A percentile compares a stretch with the other conserved stretches of the same genome.
These are phyloP conservation scores for Aleurites moluccanus DNA, from an alignment of 441 rosid genomes.

Conservation along the genomic window DNA sequence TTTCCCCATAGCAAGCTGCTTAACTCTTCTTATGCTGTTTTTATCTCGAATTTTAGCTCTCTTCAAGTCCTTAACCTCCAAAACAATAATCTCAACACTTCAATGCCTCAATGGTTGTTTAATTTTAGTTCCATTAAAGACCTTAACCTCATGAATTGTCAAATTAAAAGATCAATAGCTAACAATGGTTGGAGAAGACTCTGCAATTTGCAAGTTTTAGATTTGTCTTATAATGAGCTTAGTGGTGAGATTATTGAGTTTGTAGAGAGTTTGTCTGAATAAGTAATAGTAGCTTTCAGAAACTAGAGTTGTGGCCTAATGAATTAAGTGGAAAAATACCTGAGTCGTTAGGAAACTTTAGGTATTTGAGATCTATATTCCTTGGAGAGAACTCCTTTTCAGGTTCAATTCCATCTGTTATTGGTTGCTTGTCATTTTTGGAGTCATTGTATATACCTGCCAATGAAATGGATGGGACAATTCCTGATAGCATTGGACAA, in stretches of 20 bases:
- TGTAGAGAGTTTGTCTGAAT: conserved; percentile 27
- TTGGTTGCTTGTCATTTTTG: background rate
- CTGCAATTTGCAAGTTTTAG: conserved; percentile 4
- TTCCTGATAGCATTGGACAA: conserved; percentile 12
- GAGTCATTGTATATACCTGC: background rate
- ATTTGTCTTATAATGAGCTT: background rate
- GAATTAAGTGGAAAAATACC: conserved; percentile 26
- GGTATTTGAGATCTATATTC: background rate
- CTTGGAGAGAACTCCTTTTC: background rate
- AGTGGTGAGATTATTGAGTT: conserved; percentile 31
- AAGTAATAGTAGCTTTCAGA: conserved; percentile 29
- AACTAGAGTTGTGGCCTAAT: conserved; percentile 31
- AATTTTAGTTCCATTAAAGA: background rate
- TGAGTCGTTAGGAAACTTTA: background rate
- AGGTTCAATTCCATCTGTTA: background rate
- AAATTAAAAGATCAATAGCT: background rate
- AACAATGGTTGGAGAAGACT: background rate
- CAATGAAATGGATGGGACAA: background rate
- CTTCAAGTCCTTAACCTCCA: conserved; percentile 15
- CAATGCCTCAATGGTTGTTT: background rate
- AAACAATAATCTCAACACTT: conserved; percentile 6
- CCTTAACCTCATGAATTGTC: background rate
- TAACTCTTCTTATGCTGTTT: background rate
- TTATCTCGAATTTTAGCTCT: conserved; percentile 13
- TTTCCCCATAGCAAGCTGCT: conserved; percentile 6